Evolutionary conservation across 176 grass and related monocot genomes (phyloP).

Genomic region (Saccharum spontaneum): DNA sequence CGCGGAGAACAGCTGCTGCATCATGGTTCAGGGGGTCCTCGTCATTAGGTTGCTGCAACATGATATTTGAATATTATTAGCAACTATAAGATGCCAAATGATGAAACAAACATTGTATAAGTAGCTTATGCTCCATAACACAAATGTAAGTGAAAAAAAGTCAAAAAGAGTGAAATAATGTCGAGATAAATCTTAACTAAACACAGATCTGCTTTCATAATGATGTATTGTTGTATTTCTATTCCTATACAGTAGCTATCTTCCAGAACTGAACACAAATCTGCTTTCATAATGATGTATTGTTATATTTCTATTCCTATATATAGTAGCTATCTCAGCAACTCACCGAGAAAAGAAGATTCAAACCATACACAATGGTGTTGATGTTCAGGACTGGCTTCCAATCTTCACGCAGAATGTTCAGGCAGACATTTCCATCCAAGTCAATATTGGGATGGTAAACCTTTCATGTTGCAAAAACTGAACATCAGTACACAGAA

Average conservation of each 20-base stretch:
- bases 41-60: constrained; percentile 78
- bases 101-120: background rate
- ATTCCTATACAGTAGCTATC: background rate
- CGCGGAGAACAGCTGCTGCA: constrained; percentile 58
- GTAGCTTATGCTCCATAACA: background rate
- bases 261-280: background rate
- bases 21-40: constrained; percentile 82
- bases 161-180: too few relatives aligned
- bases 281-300: background rate
- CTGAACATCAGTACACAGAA: constrained; percentile 4
- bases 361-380: constrained; percentile 71
- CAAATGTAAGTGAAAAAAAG: background rate
- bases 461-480: constrained; percentile 36
- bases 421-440: constrained; percentile 78
- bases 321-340: background rate
- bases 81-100: background rate
- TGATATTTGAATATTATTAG: constrained; percentile 9
- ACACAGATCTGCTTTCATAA: background rate
- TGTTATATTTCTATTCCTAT: background rate
- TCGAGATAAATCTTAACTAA: background rate
- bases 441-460: constrained; percentile 88
- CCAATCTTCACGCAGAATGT: constrained; percentile 77
- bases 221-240: background rate
- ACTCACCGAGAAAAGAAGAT: constrained; percentile 66
- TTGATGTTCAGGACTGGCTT: constrained; percentile 80